Evolutionary conservation across 1,284 basidiomycete genomes (phyloP), one percentile per base, ranked within the genome.

Genomic region (Mycena sp.): DNA sequence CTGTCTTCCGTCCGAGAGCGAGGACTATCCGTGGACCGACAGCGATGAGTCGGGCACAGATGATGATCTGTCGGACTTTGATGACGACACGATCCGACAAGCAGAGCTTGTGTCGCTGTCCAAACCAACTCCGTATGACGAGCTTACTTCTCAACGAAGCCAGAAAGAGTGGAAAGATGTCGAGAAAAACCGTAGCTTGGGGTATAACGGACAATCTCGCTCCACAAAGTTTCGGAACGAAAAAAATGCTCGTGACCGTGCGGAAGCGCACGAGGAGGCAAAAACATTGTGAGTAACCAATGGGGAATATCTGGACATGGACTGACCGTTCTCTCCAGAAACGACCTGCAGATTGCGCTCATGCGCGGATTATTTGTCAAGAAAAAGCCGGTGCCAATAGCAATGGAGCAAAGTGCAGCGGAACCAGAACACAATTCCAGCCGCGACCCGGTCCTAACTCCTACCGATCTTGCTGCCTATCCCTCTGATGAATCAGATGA

Each of bases 401-500:
- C 29, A 2, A 26, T 7, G n/a, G n/a, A n/a, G n/a, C n/a, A n/a
- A n/a, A n/a, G n/a, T n/a, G n/a, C n/a, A n/a, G n/a, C n/a, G n/a
- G n/a, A n/a, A n/a, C n/a, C n/a, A n/a, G n/a, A n/a, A n/a, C n/a
- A 11, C 53, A 4, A 1, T 11, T 3, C 25, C 32, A 1, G 10
- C 2, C 6, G 19, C 4, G 40, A 3, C 12, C 7, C 2, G n/a
- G 2, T n/a, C n/a, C 38, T 40, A 44, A 59, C 61, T 51, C 45
- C 45, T 35, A 46, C 58, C 12, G 52, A 59, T 11, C 14, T 60
- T 14, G 48, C 55, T 29, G 41, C 43, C 45, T 58, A 40, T 61
- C 50, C 21, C 16, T 61, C 21, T 35, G 60, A 58, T n/a, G 3
- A 50, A 12, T 61, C 67, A 19, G 67, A 68, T 16, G 55, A 48